Evolutionary conservation across 306 rosid genomes (phyloP).

Genomic region (Mimosa bimucronata): DNA sequence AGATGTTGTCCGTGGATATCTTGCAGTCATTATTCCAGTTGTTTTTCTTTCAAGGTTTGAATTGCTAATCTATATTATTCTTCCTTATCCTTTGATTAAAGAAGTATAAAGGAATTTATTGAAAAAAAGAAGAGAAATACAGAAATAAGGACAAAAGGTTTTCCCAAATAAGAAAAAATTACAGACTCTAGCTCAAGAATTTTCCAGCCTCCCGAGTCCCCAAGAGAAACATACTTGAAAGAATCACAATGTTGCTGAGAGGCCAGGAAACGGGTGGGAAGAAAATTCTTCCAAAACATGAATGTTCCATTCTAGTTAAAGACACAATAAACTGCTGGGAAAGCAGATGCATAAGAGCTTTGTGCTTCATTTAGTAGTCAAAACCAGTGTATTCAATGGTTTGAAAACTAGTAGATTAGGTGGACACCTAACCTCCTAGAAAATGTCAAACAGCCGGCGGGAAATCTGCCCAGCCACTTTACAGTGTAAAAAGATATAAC

Average conservation of each 20-base stretch:
- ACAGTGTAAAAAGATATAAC: not conserved
- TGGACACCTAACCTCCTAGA: not conserved
- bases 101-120: not conserved
- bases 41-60: constrained; percentile 86
- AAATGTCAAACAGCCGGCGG: not conserved
- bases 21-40: constrained; percentile 66
- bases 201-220: not conserved
- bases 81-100: not conserved
- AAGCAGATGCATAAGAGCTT: not conserved
- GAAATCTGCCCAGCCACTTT: not conserved
- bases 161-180: not conserved
- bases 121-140: not conserved
- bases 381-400: not conserved
- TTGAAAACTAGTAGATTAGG: not conserved
- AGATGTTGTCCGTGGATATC: constrained; percentile 84
- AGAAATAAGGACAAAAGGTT: not conserved
- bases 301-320: not conserved
- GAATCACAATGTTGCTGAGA: not conserved
- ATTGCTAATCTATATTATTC: constrained; percentile 37
- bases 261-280: not conserved
- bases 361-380: not conserved
- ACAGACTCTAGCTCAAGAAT: not conserved
- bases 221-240: not conserved
- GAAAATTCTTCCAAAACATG: not conserved
- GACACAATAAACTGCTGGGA: not conserved